Evolutionary conservation across 345 rosid genomes (phyloP), one percentile per base, ranked within the genome.

Genomic region (Isatis tinctoria): DNA sequence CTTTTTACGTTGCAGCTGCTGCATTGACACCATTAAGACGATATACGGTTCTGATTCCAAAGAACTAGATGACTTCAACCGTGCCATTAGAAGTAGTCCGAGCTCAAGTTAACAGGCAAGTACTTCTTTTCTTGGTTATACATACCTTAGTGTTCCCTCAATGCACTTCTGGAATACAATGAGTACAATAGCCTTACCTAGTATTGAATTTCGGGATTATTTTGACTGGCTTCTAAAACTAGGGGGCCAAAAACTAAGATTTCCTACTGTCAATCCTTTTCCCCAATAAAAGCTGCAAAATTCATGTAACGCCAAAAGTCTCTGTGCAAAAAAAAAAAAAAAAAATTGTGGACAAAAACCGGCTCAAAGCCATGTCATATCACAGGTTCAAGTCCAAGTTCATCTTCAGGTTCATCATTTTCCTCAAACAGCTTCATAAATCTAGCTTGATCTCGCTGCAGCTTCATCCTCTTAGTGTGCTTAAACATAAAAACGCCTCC

Each of bases 371-470:
- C 28, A 32, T 51, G 54, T 78, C 59, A 72, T 59, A 78, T 36
- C 3, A 73, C 82, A 60, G 76, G 79, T n/a, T 76, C 87, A 44
- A 88, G 86, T 20, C 86, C 97, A 52, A 92, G 81, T 82, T 95
- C 99, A 77, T 95, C 98, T 84, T 95, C 98, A 61, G 85, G 78
- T 30, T 90, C 94, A 79, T 95, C 99, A 12, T 85, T 88, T 33
- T 95, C 97, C 72, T 95, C 99, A 76, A 95, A 95, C 22, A 95
- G 82, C 76, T 88, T 86, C 65, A 91, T 69, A 74, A 95, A 95
- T 69, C 91, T 82, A 76, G 99, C 98, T 83, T 92, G 98, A 71
- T 90, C 96, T 75, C 91, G 86, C 69, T 86, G 83, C 79, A 88
- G 85, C 87, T 81, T 92, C 88, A 74, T 88, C 84, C 82, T 87